Evolutionary conservation across 2,329 filamentous ascomycete species (phyloP), one percentile per base, ranked within the genome.

Genomic region (Bertia moriformis): DNA sequence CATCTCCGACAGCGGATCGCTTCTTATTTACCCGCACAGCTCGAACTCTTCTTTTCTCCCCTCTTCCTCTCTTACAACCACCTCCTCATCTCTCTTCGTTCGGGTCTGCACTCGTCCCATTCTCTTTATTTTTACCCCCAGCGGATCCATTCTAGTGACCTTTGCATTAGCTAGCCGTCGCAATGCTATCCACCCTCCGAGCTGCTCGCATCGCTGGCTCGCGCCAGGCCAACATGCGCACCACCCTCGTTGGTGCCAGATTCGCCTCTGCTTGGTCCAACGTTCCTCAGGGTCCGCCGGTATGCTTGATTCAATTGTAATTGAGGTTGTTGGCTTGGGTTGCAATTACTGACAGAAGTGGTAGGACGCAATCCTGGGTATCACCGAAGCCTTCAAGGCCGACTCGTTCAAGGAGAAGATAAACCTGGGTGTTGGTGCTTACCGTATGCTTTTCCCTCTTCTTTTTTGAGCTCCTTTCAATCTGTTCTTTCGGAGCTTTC

Each of bases 361-460:
- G 5, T 35, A 30, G 22, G 33, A 20, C 39, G 19, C 4, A 18
- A 38, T 39, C 39, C 17, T 48, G 80, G 82, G 84, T 60, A 87
- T 98, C 66, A 96, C 91, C 46, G 91, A 98, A 69, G 91, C 91
- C 44, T 98, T 91, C 83, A 98, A 96, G 74, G 88, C 88, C 63
- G 91, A 98, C 61, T 73, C 70, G 54, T 89, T 93, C 63, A 68
- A 77, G 46, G 78, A 94, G 69, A 98, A 96, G 78, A 96, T 98
- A 72, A 96, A 96, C 70, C 70, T 98, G 45, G 91, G 88, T 67
- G 91, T 96, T 49, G 91, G 91, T 55, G 91, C 91, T 56, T 98
- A 98, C 77, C 87, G 91, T 35, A 29, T n/a, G 32, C 7, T 7
- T 18, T 17, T 10, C 7, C 17, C 32, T 7, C 67, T 56, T 50